These are phyloP conservation scores for Diaporthe nobilis DNA, from an alignment of 2,329 filamentous ascomycete genomes.

Conservation along the genomic window DNA sequence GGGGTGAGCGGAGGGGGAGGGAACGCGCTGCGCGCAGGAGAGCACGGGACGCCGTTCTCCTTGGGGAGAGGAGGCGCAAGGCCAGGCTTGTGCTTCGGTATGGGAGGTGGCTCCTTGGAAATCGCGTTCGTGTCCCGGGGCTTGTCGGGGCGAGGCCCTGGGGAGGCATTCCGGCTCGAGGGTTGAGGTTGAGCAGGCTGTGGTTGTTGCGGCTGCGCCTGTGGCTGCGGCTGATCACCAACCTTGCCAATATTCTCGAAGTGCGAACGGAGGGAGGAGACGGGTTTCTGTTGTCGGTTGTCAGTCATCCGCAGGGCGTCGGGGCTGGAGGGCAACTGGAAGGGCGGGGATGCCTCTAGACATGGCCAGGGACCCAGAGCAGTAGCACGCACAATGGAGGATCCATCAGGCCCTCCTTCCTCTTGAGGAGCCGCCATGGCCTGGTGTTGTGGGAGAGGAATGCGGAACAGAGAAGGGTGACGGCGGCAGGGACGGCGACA, in stretches of 20 bases:
- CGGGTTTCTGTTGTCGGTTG: slow-evolving; percentile 73
- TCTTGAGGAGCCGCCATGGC: slow-evolving; percentile 40
- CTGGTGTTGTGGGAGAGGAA: slow-evolving; percentile 33
- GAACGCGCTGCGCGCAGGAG: slow-evolving; percentile 50
- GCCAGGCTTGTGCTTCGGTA: slow-evolving; percentile 55
- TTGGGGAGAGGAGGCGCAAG: slow-evolving; percentile 42
- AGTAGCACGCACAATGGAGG: slow-evolving; percentile 75
- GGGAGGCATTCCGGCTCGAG: slow-evolving; percentile 53
- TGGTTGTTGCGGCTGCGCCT: slow-evolving; percentile 47
- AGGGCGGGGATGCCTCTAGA: neutral
- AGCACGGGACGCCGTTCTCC: slow-evolving; percentile 43
- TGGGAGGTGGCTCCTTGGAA: slow-evolving; percentile 51
- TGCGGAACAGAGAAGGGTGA: slow-evolving; percentile 28
- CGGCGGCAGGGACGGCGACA: neutral
- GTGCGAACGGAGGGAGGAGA: slow-evolving; percentile 84
- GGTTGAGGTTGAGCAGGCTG: slow-evolving; percentile 52
- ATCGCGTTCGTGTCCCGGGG: slow-evolving; percentile 58
- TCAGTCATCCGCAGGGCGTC: slow-evolving; percentile 46
- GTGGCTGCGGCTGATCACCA: slow-evolving; percentile 51
- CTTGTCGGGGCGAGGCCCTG: slow-evolving; percentile 57
- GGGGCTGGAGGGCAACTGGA: slow-evolving; percentile 40
- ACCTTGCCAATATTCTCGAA: slow-evolving; percentile 82
- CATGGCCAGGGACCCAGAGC: neutral
- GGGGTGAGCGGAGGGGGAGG: slow-evolving; percentile 63
- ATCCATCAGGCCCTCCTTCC: slow-evolving; percentile 74